phyloP scores from a whole-genome alignment of 495 filamentous ascomycete species.

The Aspergillus ostianus region DNA sequence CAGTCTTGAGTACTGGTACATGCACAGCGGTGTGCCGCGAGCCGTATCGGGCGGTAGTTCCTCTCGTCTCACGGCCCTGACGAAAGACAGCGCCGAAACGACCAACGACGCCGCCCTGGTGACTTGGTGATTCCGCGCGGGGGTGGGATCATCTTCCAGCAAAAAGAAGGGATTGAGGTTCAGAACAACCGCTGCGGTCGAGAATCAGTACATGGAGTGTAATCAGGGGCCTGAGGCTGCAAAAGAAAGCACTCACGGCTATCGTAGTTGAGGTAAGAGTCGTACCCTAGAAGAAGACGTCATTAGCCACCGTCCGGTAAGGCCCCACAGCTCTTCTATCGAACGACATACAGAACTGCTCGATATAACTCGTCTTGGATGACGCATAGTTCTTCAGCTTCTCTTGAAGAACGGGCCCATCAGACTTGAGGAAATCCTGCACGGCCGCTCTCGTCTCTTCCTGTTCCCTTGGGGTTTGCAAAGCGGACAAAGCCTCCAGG shows the following conservation, averaged over 20 bases:
- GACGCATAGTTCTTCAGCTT: constrained; percentile 90
- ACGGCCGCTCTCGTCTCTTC: constrained; percentile 78
- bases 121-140: constrained; percentile 92
- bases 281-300: constrained; percentile 70
- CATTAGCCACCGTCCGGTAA: constrained; percentile 2
- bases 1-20: constrained; percentile 96
- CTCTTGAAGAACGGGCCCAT: constrained; percentile 84
- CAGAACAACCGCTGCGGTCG: constrained; percentile 74
- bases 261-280: constrained; percentile 97
- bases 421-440: constrained; percentile 77
- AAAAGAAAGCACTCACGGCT: constrained; percentile 56
- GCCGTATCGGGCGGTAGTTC: constrained; percentile 89
- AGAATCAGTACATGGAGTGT: constrained; percentile 6
- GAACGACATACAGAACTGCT: constrained; percentile 86
- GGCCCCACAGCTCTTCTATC: background rate
- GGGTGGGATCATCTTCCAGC: constrained; percentile 95
- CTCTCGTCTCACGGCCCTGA: constrained; percentile 87
- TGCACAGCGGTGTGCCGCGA: constrained; percentile 79
- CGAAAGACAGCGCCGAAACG: constrained; percentile 86
- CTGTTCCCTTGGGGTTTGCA: constrained; percentile 81
- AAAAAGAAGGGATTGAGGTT: constrained; percentile 98
- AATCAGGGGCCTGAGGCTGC: background rate
- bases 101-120: constrained; percentile 91
- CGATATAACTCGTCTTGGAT: constrained; percentile 93
- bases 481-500: constrained; percentile 71